Base-by-base conservation (phyloP, 2,329 filamentous ascomycete species). In the Fusarium sp. region DNA sequence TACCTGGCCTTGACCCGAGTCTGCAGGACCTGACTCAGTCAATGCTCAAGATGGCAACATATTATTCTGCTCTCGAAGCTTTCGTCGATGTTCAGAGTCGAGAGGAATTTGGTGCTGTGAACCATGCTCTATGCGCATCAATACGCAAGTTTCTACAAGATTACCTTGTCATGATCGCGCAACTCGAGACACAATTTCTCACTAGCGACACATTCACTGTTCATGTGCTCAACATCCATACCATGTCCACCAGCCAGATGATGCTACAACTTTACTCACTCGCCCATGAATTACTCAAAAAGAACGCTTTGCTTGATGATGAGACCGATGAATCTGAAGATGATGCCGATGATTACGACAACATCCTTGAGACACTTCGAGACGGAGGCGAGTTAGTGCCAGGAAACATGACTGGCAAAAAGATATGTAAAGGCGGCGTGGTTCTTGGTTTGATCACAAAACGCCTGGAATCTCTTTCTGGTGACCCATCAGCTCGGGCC, bases 41-140 rank as follows among this genome's bases (percentile, higher is more conserved):
- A 0, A 97, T 98, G 91, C 83, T 99, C 68, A 94, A 92, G 77
- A 97, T 97, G 86, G 95, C 96, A 8, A 96, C 93, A 1, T 93
- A 98, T 78, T 97, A 97, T 79, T 91, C 90, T 45, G 94, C 96
- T 1, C 85, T 98, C 37, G 93, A 97, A 75, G 90, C 93, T 5
- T 98, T 97, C 78, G 90, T 98, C 50, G 95, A 99, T 75, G 92
- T 97, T 2, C 93, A 97, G 77, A 97, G 94, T 77, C 86, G 93
- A 41, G 93, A 96, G 52, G 93, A 97, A 76, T 97, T 95, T 79
- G 96, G 96, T 10, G 91, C 92, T 20, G 95, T 99, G 65, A 98
- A 97, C 77, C 96, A 99, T 80, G 94, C 96, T 1, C 83, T 99
- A 33, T 98, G 96, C 79, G 95, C 96, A n/a, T 92, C 95, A 9